Evolutionary conservation across 805 yeast genomes (phyloP).

Genomic region (Dipodascus albidus): DNA sequence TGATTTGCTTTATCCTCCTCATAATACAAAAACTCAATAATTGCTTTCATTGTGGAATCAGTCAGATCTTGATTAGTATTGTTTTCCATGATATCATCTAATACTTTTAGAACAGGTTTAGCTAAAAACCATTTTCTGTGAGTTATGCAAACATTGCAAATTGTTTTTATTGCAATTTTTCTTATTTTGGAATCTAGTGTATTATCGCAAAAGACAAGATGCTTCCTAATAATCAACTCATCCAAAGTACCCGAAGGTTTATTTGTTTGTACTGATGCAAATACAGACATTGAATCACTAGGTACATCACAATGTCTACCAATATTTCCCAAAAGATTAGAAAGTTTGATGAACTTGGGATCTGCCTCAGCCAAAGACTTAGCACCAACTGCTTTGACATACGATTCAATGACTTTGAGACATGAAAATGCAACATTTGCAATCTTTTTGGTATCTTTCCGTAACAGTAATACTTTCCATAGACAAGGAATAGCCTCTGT

Average conservation of each 20-base stretch:
- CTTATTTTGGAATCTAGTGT: conserved; percentile 28
- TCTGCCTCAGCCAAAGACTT: conserved; percentile 21
- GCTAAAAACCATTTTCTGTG: conserved; percentile 59
- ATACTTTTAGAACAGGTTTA: conserved; percentile 37
- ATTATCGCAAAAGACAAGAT: conserved; percentile 42
- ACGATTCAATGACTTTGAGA: conserved; percentile 35
- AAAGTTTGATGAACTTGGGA: conserved; percentile 40
- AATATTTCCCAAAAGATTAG: conserved; percentile 57
- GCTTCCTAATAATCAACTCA: conserved; percentile 45
- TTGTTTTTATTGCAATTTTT: conserved; percentile 42
- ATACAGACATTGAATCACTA: conserved; percentile 22
- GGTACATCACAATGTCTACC: conserved; percentile 53
- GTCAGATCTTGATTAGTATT: conserved; percentile 30
- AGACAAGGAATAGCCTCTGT: conserved; percentile 66
- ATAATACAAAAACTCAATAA: conserved; percentile 41
- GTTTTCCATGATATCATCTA: conserved; percentile 41
- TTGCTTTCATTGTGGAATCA: conserved; percentile 42
- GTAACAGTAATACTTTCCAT: conserved; percentile 42
- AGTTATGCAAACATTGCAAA: conserved; percentile 46
- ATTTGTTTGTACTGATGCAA: conserved; percentile 31
- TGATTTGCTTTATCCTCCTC: conserved; percentile 9
- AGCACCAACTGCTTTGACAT: conserved; percentile 21
- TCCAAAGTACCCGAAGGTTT: conserved; percentile 40
- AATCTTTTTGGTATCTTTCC: conserved; percentile 36
- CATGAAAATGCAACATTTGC: conserved; percentile 58